Conservation (phyloP, 2,329 filamentous ascomycete species). For the Pseudocercospora fijiensis region DNA sequence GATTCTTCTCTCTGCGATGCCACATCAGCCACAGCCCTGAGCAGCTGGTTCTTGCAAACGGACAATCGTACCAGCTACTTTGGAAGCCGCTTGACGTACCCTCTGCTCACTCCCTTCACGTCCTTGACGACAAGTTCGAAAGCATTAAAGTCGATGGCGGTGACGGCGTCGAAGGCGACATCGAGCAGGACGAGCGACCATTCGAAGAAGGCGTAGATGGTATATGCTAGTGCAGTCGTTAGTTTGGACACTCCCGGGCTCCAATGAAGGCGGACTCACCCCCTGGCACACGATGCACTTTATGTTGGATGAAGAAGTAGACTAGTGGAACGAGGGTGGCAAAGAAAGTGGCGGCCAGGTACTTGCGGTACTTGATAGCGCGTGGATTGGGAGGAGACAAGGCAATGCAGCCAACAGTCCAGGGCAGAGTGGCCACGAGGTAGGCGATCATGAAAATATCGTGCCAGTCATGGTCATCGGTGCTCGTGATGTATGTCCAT, state of each 20-base stretch:
- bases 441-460: constrained; percentile 99
- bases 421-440: constrained; percentile 87
- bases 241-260: background rate
- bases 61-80: constrained; percentile 65
- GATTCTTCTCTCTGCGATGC: constrained; percentile 31
- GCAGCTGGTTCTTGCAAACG: constrained; percentile 16
- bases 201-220: constrained; percentile 95
- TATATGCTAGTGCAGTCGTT: constrained; percentile 68
- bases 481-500: constrained; percentile 98
- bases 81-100: constrained; percentile 97
- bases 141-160: constrained; percentile 82
- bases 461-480: constrained; percentile 97
- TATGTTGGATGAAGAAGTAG: constrained; percentile 98
- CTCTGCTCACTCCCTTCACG: constrained; percentile 86
- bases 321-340: constrained; percentile 84
- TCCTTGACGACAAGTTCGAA: constrained; percentile 88
- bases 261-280: constrained; percentile 57
- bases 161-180: constrained; percentile 93
- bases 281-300: constrained; percentile 89
- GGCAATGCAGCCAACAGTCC: constrained; percentile 87
- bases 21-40: constrained; percentile 11
- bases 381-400: constrained; percentile 80
- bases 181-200: constrained; percentile 94
- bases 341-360: constrained; percentile 80
- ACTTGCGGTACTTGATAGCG: constrained; percentile 86